Percentiles rank a stretch among this genome's conserved stretches.
These are phyloP conservation scores for Acaromyces ingoldii DNA, from an alignment of 1,284 basidiomycete species.

Conservation along the genomic window DNA sequence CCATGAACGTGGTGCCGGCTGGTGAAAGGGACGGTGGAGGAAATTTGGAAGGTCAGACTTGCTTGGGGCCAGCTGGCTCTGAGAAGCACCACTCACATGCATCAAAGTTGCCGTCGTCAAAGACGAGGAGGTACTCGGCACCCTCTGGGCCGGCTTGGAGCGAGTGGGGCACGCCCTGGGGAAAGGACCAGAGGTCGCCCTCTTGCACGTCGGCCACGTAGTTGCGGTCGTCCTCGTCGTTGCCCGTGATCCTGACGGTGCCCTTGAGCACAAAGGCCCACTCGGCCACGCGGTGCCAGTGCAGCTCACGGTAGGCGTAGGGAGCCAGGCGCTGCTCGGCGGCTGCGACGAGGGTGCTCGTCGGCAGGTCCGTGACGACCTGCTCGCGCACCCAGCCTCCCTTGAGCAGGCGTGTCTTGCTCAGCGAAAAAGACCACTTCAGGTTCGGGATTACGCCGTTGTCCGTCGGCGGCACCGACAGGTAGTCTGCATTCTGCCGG, in stretches of 20 bases:
- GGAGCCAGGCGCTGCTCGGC: constrained; percentile 5
- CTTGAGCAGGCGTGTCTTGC: constrained; percentile 1
- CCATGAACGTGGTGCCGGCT: constrained; percentile 8
- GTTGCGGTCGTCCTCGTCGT: constrained; percentile 63
- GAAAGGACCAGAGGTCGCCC: constrained; percentile 20
- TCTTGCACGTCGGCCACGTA: constrained; percentile 53
- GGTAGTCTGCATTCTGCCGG: constrained; percentile 6
- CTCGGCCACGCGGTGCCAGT: constrained; percentile 14
- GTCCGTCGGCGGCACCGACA: constrained; percentile 5
- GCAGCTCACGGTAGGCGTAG: constrained; percentile 13
- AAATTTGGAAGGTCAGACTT: too few species aligned
- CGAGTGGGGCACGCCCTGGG: constrained; percentile 56
- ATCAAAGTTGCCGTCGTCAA: constrained; percentile 20
- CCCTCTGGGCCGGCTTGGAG: constrained; percentile 62
- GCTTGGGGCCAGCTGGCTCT: too few species aligned
- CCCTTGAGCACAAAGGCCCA: constrained; percentile 43
- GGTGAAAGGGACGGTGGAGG: too few species aligned
- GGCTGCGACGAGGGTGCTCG: not conserved
- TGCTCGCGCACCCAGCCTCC: constrained; percentile 13
- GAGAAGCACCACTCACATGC: too few species aligned
- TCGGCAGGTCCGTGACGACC: constrained; percentile 5
- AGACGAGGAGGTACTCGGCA: constrained; percentile 66
- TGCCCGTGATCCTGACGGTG: constrained; percentile 56
- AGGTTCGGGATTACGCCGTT: constrained; percentile 6
- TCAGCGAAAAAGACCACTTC: constrained; percentile 9